These are phyloP conservation scores for Melanogaster broomeanus DNA, from an alignment of 768 basidiomycete species.

Conservation along the genomic window DNA sequence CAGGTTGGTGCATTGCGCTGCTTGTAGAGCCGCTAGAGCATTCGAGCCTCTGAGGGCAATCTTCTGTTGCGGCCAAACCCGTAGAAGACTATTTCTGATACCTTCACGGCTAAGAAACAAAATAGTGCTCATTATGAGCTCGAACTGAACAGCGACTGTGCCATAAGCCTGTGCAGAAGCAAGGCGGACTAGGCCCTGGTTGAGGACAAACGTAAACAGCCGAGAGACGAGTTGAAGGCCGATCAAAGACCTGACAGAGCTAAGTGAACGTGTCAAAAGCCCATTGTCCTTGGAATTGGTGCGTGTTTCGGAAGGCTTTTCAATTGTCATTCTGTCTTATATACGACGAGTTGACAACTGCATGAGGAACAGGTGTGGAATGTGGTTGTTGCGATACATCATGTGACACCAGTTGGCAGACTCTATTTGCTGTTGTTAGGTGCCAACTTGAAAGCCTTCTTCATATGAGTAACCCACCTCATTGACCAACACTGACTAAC, in stretches of 20 bases:
- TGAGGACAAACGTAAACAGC: slow-evolving; percentile 82
- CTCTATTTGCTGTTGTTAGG: too few relatives aligned
- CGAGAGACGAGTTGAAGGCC: slow-evolving; percentile 86
- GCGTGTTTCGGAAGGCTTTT: slow-evolving; percentile 8
- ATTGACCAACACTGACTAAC: too few relatives aligned
- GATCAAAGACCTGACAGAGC: slow-evolving; percentile 66
- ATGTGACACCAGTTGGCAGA: neutral
- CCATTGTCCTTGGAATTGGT: slow-evolving; percentile 4
- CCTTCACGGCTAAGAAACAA: slow-evolving; percentile 95
- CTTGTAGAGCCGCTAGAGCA: neutral
- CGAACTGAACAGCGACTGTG: slow-evolving; percentile 92
- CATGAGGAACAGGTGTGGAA: neutral
- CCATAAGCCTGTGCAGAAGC: slow-evolving; percentile 86
- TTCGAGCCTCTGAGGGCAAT: slow-evolving; percentile 1
- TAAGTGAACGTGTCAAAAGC: slow-evolving; percentile 34
- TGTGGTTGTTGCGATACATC: neutral
- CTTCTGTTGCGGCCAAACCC: slow-evolving; percentile 40
- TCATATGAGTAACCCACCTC: too few relatives aligned
- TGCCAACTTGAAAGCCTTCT: too few relatives aligned
- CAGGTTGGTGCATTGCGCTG: slow-evolving; percentile 43
- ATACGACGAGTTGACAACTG: slow-evolving; percentile 1
- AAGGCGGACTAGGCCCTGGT: slow-evolving; percentile 83
- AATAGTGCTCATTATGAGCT: slow-evolving; percentile 85
- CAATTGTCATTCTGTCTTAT: slow-evolving; percentile 1
- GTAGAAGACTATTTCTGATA: slow-evolving; percentile 80